A percentile compares a stretch with the other conserved stretches of the same genome.
phyloP scores from a whole-genome alignment of 192 early-diverging fungal genomes.

The Coemansia sp. region DNA sequence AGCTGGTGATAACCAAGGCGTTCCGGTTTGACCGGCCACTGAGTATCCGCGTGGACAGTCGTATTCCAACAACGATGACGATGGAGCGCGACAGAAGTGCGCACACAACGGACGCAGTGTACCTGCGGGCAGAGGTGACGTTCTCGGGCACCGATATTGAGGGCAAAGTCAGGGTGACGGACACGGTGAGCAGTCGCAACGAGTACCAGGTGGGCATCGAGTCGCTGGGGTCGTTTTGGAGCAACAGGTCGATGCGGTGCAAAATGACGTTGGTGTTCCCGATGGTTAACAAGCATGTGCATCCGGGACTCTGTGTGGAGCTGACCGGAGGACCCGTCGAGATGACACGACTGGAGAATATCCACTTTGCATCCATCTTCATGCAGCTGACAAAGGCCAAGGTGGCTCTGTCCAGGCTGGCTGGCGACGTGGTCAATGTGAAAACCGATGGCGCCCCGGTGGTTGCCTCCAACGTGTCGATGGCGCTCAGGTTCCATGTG shows the following conservation, averaged over 20 bases:
- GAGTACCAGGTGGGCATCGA: conserved; percentile 43
- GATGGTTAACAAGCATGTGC: neutral
- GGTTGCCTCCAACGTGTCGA: neutral
- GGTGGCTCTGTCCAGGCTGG: conserved; percentile 9
- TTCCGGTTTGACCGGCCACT: conserved; percentile 35
- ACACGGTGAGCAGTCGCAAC: conserved; percentile 14
- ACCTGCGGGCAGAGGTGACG: conserved; percentile 23
- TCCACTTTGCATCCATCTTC: conserved; percentile 17
- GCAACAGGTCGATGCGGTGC: conserved; percentile 17
- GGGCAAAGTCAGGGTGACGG: conserved; percentile 16
- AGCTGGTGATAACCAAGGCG: conserved; percentile 26
- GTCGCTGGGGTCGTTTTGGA: conserved; percentile 26
- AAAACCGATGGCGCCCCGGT: neutral
- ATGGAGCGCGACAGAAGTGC: conserved; percentile 26
- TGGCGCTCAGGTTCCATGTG: no score
- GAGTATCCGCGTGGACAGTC: conserved; percentile 19
- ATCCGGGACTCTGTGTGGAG: conserved; percentile 28
- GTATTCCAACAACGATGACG: conserved; percentile 15
- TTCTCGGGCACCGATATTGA: conserved; percentile 9
- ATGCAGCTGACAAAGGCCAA: conserved; percentile 21
- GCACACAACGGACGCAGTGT: conserved; percentile 17
- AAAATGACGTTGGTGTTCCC: conserved; percentile 27
- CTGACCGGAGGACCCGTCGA: conserved; percentile 21
- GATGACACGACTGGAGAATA: conserved; percentile 20
- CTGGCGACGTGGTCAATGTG: neutral